Base-by-base conservation (phyloP, 306 rosid species). In the Nissolia schottii region DNA sequence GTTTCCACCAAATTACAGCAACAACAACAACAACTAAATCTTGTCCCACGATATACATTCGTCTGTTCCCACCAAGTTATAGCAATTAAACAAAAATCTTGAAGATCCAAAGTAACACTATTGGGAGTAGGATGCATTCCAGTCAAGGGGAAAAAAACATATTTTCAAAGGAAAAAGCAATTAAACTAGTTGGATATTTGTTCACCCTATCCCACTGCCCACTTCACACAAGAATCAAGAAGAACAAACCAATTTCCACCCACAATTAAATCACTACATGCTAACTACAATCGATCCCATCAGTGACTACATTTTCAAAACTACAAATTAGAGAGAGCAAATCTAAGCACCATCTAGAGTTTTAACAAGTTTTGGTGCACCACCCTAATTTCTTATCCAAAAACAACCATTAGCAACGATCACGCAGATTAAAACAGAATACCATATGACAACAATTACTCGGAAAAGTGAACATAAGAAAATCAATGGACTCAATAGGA, bases 201-300 rank as follows among this genome's bases (percentile, higher is more conserved):
- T 25, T 67, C 2, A 71, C 16, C 57, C 46, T 50, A 37, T 35
- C 49, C 53, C 46, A 29, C 45, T 40, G 9, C 40, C 46, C 20
- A 29, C 4, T 57, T 74, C 23, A 57, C 61, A 29, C 2, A 18
- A 51, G 20, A 80, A 74, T 51, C 59, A 64, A 67, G 19, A 58
- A 13, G n/a, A 78, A 55, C 25, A 76, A 19, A 55, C 25, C 79
- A 19, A 70, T 65, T 69, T 51, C 8, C 63, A 71, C 51, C 53
- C 46, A 65, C 27, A 70, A 75, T 54, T 53, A 35, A 76, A 45
- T 67, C 27, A 67, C 46, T 35, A 43, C 60, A 58, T 13, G 29
- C 20, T 19, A 75, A 40, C 41, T 34, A 61, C 31, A 23, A 45
- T 1, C 10, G n/a, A 5, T 51, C 43, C 46, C 40, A 25, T 34